Evolutionary conservation across 257 asterid genomes (phyloP).

Genomic region (Ajuga chamaepitys): DNA sequence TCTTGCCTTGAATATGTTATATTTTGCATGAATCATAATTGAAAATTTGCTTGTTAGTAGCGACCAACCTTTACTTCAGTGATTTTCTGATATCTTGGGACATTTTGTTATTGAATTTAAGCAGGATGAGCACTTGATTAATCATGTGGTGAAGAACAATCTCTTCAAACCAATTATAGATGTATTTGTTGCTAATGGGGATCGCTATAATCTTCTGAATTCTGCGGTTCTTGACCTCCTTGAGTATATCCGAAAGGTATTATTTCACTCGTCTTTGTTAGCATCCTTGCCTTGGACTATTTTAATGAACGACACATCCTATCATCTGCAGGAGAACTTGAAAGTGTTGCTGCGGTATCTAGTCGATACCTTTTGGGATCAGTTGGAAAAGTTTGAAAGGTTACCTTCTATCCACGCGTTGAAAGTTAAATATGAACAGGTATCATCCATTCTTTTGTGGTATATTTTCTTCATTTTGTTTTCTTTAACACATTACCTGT

Average conservation of each 20-base stretch:
- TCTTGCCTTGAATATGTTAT: background rate
- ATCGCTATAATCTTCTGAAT: slow-evolving; percentile 90
- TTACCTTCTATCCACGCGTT: slow-evolving; percentile 60
- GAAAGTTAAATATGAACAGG: slow-evolving; percentile 95
- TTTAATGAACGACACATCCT: too few species aligned
- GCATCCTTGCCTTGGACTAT: background rate
- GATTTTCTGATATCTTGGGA: background rate
- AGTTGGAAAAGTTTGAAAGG: slow-evolving; percentile 59
- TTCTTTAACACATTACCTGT: slow-evolving; percentile 18
- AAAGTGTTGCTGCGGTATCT: slow-evolving; percentile 67
- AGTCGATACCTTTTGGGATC: slow-evolving; percentile 85
- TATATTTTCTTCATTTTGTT: background rate
- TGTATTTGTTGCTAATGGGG: slow-evolving; percentile 78
- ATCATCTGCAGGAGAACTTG: slow-evolving; percentile 71
- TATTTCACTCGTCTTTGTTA: slow-evolving; percentile 3
- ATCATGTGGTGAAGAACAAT: slow-evolving; percentile 71
- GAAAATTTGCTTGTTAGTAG: background rate
- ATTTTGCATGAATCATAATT: background rate
- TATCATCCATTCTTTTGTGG: slow-evolving; percentile 17
- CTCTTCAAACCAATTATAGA: slow-evolving; percentile 79
- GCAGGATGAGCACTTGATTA: slow-evolving; percentile 95
- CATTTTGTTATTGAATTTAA: slow-evolving; percentile 10
- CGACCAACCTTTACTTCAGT: slow-evolving; percentile 3
- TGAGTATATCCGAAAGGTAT: slow-evolving; percentile 81
- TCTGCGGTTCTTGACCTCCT: slow-evolving; percentile 90